Evolutionary conservation across 2,329 filamentous ascomycete species (phyloP).

Genomic region (Akanthomyces lecanii): DNA sequence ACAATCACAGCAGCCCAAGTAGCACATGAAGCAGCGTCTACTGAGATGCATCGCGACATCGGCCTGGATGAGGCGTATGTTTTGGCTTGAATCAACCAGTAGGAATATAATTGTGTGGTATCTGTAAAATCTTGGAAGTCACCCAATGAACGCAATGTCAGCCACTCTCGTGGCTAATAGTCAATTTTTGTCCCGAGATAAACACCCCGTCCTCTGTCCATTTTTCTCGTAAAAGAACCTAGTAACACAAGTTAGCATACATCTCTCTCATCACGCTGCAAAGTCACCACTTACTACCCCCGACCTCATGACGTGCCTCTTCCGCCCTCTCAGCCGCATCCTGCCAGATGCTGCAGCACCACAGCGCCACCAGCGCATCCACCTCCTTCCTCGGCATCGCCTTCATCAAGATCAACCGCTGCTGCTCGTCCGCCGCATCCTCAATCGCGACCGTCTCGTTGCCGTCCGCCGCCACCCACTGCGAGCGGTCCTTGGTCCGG

Average conservation of each 20-base stretch:
- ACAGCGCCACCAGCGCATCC: conserved; percentile 11
- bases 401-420: background rate
- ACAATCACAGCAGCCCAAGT: background rate
- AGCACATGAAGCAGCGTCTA: background rate
- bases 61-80: too few relatives aligned
- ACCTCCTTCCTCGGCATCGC: background rate
- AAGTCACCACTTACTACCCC: background rate
- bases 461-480: background rate
- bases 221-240: background rate
- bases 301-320: background rate
- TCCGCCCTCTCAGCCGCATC: background rate
- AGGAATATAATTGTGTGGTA: too few relatives aligned
- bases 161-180: background rate
- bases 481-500: background rate
- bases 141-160: too few relatives aligned
- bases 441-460: conserved; percentile 2
- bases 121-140: too few relatives aligned
- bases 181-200: background rate
- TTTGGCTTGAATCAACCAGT: too few relatives aligned
- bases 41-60: too few relatives aligned
- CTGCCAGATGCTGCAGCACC: conserved; percentile 8
- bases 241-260: background rate
- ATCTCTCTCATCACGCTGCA: background rate
- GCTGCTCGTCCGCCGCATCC: background rate
- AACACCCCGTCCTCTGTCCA: background rate